A percentile compares a stretch with the other conserved stretches of the same genome.
These are phyloP conservation scores for Globisporangium splendens DNA, from an alignment of 352 stramenopile species.

Conservation along the genomic window DNA sequence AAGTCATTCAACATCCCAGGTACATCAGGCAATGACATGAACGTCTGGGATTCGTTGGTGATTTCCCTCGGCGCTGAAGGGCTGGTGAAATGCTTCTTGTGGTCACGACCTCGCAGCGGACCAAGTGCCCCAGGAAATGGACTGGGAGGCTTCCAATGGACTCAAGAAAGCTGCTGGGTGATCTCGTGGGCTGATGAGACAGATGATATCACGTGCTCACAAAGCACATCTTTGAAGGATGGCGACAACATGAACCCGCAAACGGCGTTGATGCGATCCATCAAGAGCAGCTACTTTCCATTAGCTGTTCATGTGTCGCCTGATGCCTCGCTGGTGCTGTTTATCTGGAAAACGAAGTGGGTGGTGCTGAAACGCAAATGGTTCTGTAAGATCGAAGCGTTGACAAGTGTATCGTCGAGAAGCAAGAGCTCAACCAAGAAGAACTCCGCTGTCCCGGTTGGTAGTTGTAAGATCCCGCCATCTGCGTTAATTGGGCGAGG, in stretches of 20 bases:
- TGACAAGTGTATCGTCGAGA: constrained; percentile 12
- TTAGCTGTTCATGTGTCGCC: constrained; percentile 50
- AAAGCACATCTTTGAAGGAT: constrained; percentile 76
- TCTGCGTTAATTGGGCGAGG: constrained; percentile 20
- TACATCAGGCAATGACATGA: neutral
- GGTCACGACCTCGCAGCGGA: constrained; percentile 58
- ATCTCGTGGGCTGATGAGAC: constrained; percentile 83
- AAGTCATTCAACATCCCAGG: constrained; percentile 8
- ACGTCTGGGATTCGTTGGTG: constrained; percentile 67
- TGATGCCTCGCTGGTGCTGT: constrained; percentile 60
- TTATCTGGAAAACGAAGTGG: constrained; percentile 78
- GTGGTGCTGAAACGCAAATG: constrained; percentile 76
- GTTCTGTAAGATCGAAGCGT: constrained; percentile 47
- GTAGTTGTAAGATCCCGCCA: constrained; percentile 52
- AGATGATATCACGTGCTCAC: constrained; percentile 80
- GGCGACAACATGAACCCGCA: constrained; percentile 84
- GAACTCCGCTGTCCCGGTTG: constrained; percentile 32
- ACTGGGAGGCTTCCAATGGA: constrained; percentile 46
- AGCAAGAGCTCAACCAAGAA: constrained; percentile 20
- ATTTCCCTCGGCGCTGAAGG: constrained; percentile 74
- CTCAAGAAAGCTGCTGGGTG: constrained; percentile 79
- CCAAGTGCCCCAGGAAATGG: constrained; percentile 7
- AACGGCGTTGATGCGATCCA: constrained; percentile 74
- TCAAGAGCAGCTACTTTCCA: constrained; percentile 78
- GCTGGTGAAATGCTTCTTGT: constrained; percentile 78